Evolutionary conservation across 495 filamentous ascomycete genomes (phyloP).

Genomic region (Neurospora cerealis): DNA sequence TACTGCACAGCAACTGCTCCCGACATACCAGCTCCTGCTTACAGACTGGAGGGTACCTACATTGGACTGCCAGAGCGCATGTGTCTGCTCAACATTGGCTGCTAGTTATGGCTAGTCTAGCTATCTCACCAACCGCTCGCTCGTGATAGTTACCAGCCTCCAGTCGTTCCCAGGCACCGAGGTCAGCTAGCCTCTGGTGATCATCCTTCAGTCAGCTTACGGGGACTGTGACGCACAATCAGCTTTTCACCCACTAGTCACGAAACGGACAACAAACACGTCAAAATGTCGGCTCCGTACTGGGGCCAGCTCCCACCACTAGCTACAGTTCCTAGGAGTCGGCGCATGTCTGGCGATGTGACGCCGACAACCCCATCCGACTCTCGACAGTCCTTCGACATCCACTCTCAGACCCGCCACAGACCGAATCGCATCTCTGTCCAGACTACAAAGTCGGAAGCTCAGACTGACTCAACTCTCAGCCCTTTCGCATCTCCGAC

Average conservation of each 20-base stretch:
- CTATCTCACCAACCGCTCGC: not conserved
- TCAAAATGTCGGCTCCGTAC: constrained; percentile 33
- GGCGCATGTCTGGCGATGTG: constrained; percentile 33
- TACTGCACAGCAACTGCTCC: not conserved
- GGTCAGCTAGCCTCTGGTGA: not conserved
- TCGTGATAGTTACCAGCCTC: not conserved
- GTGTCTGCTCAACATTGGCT: constrained; percentile 39
- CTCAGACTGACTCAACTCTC: constrained; percentile 39
- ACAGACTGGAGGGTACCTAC: not conserved
- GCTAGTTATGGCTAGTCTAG: not conserved
- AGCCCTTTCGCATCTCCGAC: constrained; percentile 42
- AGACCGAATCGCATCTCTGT: constrained; percentile 30
- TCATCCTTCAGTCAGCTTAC: not conserved
- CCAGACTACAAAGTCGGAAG: constrained; percentile 37
- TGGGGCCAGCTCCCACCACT: constrained; percentile 33
- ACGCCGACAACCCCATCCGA: constrained; percentile 18
- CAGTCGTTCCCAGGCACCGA: not conserved
- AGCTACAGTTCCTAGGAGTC: constrained; percentile 15
- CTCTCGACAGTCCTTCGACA: constrained; percentile 34
- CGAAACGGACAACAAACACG: constrained; percentile 14
- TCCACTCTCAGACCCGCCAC: constrained; percentile 19
- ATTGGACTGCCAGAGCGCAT: constrained; percentile 28
- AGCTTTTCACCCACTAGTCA: not conserved
- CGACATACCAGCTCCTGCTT: not conserved
- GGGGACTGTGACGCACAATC: not conserved